Evolutionary conservation across 345 rosid genomes (phyloP), one percentile per base, ranked within the genome.

Genomic region (Viola odorata): DNA sequence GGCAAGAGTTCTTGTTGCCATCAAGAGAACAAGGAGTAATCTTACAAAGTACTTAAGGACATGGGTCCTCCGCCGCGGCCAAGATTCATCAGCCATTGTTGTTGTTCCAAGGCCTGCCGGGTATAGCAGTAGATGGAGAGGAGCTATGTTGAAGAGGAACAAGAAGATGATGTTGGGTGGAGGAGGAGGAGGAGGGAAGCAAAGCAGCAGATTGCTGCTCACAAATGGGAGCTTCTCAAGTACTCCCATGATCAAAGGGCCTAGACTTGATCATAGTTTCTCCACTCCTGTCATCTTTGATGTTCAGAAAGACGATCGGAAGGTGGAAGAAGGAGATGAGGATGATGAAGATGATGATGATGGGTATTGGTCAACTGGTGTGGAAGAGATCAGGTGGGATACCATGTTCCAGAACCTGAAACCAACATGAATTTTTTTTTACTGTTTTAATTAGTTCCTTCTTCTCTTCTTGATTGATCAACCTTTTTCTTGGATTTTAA

Each of bases 331-430:
- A 51, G 81, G 80, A 11, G 85, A 83, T 47, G 74, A 74, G 56
- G 17, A 49, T 2, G 68, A 53, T 6, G 80, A 32, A 8, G 73
- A 57, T 5, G 68, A 73, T 57, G 68, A 73, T 48, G 77, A 75
- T 59, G 65, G 81, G 12, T 80, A 79, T 41, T 83, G 91, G 80
- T 71, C 81, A 45, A 67, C 75, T 50, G 80, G 71, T 8, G 80
- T 75, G 54, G 85, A 84, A 81, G 91, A 78, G 57, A 76, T 84
- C 69, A 84, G 86, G 75, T 92, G 98, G 98, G 97, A 87, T 72
- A 58, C 96, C 1, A 85, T 92, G 98, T 92, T 92, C 68, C 96
- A 92, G 67, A 77, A 92, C 64, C 63, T 92, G 48, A 92, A 87
- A 80, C 98, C 98, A 40, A 92, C 89, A 53, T 92, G 81, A 84